A percentile compares a stretch with the other conserved stretches of the same genome.
phyloP scores from a whole-genome alignment of 805 yeast species.

The Kodamaea neixiangensis region DNA sequence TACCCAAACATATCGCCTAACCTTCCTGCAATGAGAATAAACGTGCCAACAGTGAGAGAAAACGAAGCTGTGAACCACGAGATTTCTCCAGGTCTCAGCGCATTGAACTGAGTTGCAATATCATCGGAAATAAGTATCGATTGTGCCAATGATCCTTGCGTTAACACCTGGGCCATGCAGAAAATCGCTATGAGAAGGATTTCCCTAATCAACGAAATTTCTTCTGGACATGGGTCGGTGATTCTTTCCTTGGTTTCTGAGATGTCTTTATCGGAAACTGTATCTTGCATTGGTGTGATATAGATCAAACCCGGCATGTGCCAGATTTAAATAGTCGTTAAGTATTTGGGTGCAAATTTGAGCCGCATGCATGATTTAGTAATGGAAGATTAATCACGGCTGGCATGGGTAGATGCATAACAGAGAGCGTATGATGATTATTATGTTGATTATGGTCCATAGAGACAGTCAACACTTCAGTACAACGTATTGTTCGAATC shows the following conservation, averaged over 20 bases:
- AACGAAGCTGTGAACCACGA: slow-evolving; percentile 39
- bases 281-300: background rate
- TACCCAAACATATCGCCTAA: slow-evolving; percentile 39
- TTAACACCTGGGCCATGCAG: slow-evolving; percentile 30
- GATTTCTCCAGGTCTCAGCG: slow-evolving; percentile 29
- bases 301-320: no score
- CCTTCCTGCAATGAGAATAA: slow-evolving; percentile 35
- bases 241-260: background rate
- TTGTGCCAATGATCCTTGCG: slow-evolving; percentile 33
- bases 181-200: slow-evolving; percentile 22
- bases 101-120: slow-evolving; percentile 26
- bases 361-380: background rate
- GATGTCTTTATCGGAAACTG: background rate
- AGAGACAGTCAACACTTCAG: no score
- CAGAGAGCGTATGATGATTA: no score
- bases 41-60: slow-evolving; percentile 39
- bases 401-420: no score
- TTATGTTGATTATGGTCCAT: no score
- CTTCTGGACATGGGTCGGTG: slow-evolving; percentile 14
- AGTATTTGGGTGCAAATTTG: background rate
- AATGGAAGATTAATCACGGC: background rate
- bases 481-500: no score
- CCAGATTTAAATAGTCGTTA: no score
- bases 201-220: slow-evolving; percentile 26
- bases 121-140: slow-evolving; percentile 23